Evolutionary conservation across 148 eudicot genomes (phyloP), one percentile per base, ranked within the genome.

Genomic region (Camellia sinensis): DNA sequence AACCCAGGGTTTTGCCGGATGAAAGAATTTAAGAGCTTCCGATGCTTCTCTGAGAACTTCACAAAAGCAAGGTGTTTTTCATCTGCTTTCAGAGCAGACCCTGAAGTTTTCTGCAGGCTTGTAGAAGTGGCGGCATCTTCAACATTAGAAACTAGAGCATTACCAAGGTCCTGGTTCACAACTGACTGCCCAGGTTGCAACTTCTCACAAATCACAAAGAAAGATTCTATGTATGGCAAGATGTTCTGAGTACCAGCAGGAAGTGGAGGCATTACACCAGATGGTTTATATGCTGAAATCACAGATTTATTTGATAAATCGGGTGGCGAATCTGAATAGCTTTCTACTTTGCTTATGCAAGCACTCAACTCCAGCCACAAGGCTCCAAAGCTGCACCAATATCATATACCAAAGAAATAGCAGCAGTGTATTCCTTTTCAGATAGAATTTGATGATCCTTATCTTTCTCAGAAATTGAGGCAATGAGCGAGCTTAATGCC

Each of bases 131-230:
- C 84, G 43, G 94, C 91, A 80, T 94, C 97, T 66, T 92, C 99
- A 75, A 85, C 88, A 76, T 93, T 95, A 66, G 94, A 87, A 57
- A 87, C 86, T 12, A 88, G 83, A 73, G 90, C 78, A 67, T 85
- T 82, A 77, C 90, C 79, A 22, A 87, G 78, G 59, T 92, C 97
- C 66, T 81, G 93, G 80, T 87, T 87, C 22, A 90, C 56, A 81
- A 84, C 88, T 29, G 95, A 84, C 71, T 86, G 92, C 41, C 82
- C 89, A 75, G 97, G 89, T 61, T 94, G 90, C 83, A 97, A 90
- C 86, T 97, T 97, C 85, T 97, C 99, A 86, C 99, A 97, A 74
- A 89, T 92, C 67, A 97, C 99, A 90, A 97, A 94, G 86, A 97
- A 97, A 18, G 98, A 90, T 82, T 97, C 99, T 44, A 97, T 92